These are phyloP conservation scores for Rubia tinctorum DNA, from an alignment of 305 asterid genomes.

Conservation along the genomic window DNA sequence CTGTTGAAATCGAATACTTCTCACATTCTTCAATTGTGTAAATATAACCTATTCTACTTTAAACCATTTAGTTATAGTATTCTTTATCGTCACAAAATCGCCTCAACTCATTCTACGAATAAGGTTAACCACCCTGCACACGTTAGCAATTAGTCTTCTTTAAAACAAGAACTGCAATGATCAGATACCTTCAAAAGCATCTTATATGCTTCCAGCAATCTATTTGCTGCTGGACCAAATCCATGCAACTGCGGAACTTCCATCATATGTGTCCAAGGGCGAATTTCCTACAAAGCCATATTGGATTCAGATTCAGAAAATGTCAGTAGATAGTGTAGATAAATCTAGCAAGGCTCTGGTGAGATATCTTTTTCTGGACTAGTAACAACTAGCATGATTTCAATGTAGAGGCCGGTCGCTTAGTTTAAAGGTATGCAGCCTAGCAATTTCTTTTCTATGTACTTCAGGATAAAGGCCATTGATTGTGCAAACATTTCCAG, in stretches of 20 bases:
- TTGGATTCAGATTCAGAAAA: neutral
- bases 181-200: conserved; percentile 90
- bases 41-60: neutral
- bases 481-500: neutral
- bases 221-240: conserved; percentile 96
- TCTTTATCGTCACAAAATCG: neutral
- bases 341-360: neutral
- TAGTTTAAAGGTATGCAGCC: neutral
- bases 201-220: conserved; percentile 91
- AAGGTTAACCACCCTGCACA: neutral
- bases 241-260: conserved; percentile 99
- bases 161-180: conserved; percentile 3
- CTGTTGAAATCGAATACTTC: no score
- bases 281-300: conserved; percentile 64
- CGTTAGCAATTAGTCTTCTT: neutral
- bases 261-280: conserved; percentile 99
- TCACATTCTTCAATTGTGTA: neutral
- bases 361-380: neutral
- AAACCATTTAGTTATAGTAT: neutral
- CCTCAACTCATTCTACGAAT: neutral
- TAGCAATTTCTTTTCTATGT: neutral
- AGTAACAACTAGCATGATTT: neutral
- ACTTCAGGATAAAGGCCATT: neutral
- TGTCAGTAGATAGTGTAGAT: neutral
- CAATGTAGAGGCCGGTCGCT: neutral